Percentiles rank a stretch among this genome's conserved stretches.
Conservation (phyloP, 345 rosid genomes). For the Eucalyptus dawsonii region DNA sequence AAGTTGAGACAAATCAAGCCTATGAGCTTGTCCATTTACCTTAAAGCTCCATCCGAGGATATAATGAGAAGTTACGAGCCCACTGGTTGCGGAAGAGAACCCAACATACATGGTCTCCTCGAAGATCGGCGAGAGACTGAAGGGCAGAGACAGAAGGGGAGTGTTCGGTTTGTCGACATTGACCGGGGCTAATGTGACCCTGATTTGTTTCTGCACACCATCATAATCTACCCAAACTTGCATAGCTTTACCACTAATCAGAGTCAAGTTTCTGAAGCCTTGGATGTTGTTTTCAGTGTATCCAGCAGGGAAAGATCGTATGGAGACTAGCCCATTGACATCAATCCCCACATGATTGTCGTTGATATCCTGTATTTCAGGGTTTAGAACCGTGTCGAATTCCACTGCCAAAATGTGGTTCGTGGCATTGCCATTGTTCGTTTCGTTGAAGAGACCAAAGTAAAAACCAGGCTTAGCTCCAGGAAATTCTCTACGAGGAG, state of each 20-base stretch:
- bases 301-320: conserved; percentile 13
- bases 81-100: not conserved
- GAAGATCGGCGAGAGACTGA: not conserved
- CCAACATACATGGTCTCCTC: not conserved
- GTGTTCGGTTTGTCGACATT: no score
- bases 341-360: conserved; percentile 56
- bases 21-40: not conserved
- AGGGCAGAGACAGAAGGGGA: no score
- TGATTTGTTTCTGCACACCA: no score
- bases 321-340: conserved; percentile 27
- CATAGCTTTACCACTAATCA: no score
- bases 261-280: not conserved
- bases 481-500: not conserved
- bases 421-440: conserved; percentile 16
- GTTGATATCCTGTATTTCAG: conserved; percentile 25
- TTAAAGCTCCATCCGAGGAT: not conserved
- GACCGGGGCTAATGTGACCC: no score
- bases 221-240: no score
- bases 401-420: conserved; percentile 44
- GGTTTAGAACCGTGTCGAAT: conserved; percentile 23
- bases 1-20: not conserved
- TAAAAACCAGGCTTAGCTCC: conserved; percentile 14
- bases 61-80: not conserved
- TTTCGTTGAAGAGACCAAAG: conserved; percentile 26
- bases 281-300: conserved; percentile 7